phyloP scores from a whole-genome alignment of 1,139 yeast species.

The Magnusiomyces sp. region DNA sequence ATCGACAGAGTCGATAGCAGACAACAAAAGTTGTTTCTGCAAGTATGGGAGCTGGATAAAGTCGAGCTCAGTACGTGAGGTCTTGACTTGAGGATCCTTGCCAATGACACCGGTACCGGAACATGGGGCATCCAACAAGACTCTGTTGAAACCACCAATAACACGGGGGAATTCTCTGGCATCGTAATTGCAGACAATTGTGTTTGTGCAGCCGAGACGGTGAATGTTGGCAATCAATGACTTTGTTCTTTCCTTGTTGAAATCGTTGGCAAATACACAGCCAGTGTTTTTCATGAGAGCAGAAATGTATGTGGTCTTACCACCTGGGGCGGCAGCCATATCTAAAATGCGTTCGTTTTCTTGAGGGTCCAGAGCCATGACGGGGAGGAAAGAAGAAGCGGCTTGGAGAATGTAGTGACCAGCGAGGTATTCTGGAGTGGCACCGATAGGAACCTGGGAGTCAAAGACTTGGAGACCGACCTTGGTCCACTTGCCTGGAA shows the following conservation, averaged over 20 bases:
- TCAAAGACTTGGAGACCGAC: conserved; percentile 96
- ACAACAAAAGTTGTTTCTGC: conserved; percentile 84
- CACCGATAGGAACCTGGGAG: conserved; percentile 98
- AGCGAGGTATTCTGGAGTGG: conserved; percentile 96
- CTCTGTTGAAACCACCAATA: conserved; percentile 95
- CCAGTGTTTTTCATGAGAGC: conserved; percentile 99
- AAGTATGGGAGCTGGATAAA: conserved; percentile 94
- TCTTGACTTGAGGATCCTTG: conserved; percentile 92
- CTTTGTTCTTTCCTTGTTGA: conserved; percentile 92
- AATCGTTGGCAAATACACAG: conserved; percentile 93
- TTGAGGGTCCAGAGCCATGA: conserved; percentile 94
- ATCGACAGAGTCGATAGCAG: conserved; percentile 97
- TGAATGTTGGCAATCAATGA: conserved; percentile 95
- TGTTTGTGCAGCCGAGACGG: conserved; percentile 92
- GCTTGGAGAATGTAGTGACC: conserved; percentile 98
- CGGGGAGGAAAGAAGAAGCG: conserved; percentile 95
- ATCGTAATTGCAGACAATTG: conserved; percentile 94
- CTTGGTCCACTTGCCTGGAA: conserved; percentile 88
- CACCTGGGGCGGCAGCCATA: conserved; percentile 99
- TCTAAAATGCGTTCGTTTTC: conserved; percentile 92
- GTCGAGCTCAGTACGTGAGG: conserved; percentile 90
- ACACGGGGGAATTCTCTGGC: conserved; percentile 98
- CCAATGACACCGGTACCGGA: conserved; percentile 99
- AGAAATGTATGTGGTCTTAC: conserved; percentile 92
- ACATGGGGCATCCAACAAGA: conserved; percentile 95